Percentiles rank a stretch among this genome's conserved stretches.
phyloP scores from a whole-genome alignment of 2,329 filamentous ascomycete species.

The Aspergillus luchuensis region DNA sequence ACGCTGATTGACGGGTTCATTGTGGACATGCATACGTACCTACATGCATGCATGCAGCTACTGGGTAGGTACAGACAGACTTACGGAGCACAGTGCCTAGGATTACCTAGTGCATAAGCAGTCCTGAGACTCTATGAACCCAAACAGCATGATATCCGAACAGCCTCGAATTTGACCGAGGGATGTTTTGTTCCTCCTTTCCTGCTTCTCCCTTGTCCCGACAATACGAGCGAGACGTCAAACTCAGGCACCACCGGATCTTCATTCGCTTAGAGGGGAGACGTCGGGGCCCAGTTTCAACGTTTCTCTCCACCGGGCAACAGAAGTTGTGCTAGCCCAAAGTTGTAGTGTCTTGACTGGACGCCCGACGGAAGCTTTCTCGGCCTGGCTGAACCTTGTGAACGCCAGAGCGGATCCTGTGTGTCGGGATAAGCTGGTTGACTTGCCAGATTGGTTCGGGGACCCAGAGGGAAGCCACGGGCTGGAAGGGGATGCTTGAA shows the following conservation, averaged over 20 bases:
- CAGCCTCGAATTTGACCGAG: background rate
- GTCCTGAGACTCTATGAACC: background rate
- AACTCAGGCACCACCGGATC: constrained; percentile 23
- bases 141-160: background rate
- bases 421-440: background rate
- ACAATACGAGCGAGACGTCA: constrained; percentile 10
- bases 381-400: constrained; percentile 16
- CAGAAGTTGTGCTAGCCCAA: constrained; percentile 3
- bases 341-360: constrained; percentile 13
- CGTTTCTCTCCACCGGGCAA: constrained; percentile 18
- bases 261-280: constrained; percentile 20
- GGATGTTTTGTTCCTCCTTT: background rate
- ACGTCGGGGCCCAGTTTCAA: constrained; percentile 17
- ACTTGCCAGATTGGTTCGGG: background rate
- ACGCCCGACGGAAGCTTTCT: constrained; percentile 9
- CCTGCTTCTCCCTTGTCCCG: background rate
- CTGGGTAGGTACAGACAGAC: background rate
- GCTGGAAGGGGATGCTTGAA: background rate
- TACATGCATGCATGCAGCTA: constrained; percentile 1
- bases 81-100: background rate
- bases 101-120: background rate
- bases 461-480: background rate
- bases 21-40: constrained; percentile 3
- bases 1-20: constrained; percentile 1
- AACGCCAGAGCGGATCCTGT: constrained; percentile 16